phyloP scores from a whole-genome alignment of 805 yeast genomes.

The Saturnispora diversa region DNA sequence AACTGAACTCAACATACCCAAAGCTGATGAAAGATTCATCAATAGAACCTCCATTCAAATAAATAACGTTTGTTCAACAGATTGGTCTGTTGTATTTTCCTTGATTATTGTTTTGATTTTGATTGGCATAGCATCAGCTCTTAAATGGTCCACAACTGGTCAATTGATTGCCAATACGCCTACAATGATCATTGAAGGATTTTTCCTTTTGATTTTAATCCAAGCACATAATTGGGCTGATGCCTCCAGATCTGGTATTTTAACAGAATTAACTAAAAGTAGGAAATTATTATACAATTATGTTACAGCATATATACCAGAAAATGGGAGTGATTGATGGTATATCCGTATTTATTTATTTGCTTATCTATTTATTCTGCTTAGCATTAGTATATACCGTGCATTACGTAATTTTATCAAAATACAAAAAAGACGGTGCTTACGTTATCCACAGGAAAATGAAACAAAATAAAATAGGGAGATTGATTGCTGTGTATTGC shows the following conservation, averaged over 20 bases:
- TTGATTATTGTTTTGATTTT: slow-evolving; percentile 26
- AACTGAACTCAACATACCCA: slow-evolving; percentile 11
- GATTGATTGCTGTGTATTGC: too few relatives aligned
- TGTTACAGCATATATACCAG: slow-evolving; percentile 1
- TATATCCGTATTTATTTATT: not conserved
- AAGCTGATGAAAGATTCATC: slow-evolving; percentile 1
- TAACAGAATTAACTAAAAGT: slow-evolving; percentile 13
- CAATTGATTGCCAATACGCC: slow-evolving; percentile 36
- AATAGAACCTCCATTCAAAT: slow-evolving; percentile 20
- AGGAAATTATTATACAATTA: slow-evolving; percentile 11
- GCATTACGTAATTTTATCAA: too few relatives aligned
- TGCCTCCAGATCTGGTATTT: slow-evolving; percentile 12
- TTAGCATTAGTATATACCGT: too few relatives aligned
- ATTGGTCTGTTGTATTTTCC: slow-evolving; percentile 28
- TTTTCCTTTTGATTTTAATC: slow-evolving; percentile 32
- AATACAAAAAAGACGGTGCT: too few relatives aligned
- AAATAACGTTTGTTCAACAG: slow-evolving; percentile 27
- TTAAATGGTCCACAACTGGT: slow-evolving; percentile 35
- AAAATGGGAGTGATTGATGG: not conserved
- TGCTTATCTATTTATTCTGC: not conserved
- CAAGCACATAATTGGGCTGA: slow-evolving; percentile 32
- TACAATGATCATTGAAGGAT: slow-evolving; percentile 38
- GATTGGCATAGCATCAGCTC: slow-evolving; percentile 27
- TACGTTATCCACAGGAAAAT: too few relatives aligned
- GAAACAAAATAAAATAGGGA: too few relatives aligned